Conservation (phyloP, 2,329 filamentous ascomycete genomes). For the Xylaria sp. region DNA sequence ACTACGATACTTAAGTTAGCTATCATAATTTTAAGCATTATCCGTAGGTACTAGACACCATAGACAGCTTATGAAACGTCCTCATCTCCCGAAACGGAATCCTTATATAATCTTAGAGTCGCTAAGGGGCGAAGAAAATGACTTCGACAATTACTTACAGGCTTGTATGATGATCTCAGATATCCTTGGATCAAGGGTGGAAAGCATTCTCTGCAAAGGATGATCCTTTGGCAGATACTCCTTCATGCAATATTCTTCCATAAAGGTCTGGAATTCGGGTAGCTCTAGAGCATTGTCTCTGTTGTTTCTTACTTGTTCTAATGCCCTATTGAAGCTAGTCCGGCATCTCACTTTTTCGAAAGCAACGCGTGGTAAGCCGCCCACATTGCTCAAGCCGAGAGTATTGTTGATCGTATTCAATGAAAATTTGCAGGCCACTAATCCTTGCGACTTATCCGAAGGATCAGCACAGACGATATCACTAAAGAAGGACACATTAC, state of each 20-base stretch:
- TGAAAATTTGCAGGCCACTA: conserved; percentile 53
- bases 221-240: conserved; percentile 46
- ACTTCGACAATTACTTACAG: background rate
- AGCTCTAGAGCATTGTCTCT: conserved; percentile 44
- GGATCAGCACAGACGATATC: conserved; percentile 61
- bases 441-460: conserved; percentile 33
- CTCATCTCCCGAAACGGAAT: background rate
- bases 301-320: conserved; percentile 42
- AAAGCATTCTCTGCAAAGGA: conserved; percentile 42
- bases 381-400: conserved; percentile 46
- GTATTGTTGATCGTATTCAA: conserved; percentile 43
- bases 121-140: background rate
- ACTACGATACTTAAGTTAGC: background rate
- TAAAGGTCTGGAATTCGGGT: conserved; percentile 42
- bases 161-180: conserved; percentile 55
- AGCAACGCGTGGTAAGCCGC: conserved; percentile 47
- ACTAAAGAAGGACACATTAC: conserved; percentile 74
- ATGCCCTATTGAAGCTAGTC: conserved; percentile 39
- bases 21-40: background rate
- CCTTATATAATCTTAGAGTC: background rate
- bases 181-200: conserved; percentile 51
- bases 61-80: no score
- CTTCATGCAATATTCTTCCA: conserved; percentile 42
- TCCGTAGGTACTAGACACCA: background rate
- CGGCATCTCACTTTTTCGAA: conserved; percentile 46